Evolutionary conservation across 2,329 filamentous ascomycete genomes (phyloP).

Genomic region (Paraconiothyrium brasiliense): DNA sequence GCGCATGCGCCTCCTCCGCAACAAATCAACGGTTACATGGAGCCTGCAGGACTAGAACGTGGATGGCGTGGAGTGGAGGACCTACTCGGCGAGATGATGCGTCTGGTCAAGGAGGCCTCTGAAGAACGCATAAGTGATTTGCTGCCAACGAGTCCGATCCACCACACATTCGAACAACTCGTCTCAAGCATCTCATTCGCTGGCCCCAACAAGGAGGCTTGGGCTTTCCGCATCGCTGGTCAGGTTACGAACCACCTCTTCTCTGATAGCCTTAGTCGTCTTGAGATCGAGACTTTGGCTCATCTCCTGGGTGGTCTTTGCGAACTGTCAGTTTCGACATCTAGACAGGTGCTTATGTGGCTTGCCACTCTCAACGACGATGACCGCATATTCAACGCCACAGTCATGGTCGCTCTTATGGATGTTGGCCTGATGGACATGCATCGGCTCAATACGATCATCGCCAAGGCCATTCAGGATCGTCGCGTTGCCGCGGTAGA

Average conservation of each 20-base stretch:
- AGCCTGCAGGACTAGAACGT: slow-evolving; percentile 48
- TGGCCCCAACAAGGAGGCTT: slow-evolving; percentile 63
- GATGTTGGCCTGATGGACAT: slow-evolving; percentile 69
- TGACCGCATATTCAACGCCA: slow-evolving; percentile 68
- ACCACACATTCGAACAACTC: slow-evolving; percentile 67
- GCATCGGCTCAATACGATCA: slow-evolving; percentile 67
- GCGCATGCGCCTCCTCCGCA: slow-evolving; percentile 52
- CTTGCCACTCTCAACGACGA: slow-evolving; percentile 64
- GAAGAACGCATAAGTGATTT: slow-evolving; percentile 69
- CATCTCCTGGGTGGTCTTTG: slow-evolving; percentile 70
- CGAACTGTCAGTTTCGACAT: slow-evolving; percentile 66
- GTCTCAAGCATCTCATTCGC: slow-evolving; percentile 63
- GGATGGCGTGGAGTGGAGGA: slow-evolving; percentile 61
- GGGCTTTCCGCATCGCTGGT: slow-evolving; percentile 65
- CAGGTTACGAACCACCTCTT: slow-evolving; percentile 67
- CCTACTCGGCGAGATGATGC: slow-evolving; percentile 66
- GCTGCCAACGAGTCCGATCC: slow-evolving; percentile 62
- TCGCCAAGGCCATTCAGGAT: slow-evolving; percentile 76
- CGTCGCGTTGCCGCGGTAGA: slow-evolving; percentile 77
- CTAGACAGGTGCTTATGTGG: slow-evolving; percentile 62
- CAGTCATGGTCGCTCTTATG: slow-evolving; percentile 68
- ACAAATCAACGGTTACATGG: slow-evolving; percentile 69
- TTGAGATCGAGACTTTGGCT: slow-evolving; percentile 72
- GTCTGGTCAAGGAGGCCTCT: slow-evolving; percentile 63
- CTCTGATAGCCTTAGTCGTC: slow-evolving; percentile 60